Base-by-base conservation (phyloP, 1,284 basidiomycete genomes). In the Ustilago cynodontis region DNA sequence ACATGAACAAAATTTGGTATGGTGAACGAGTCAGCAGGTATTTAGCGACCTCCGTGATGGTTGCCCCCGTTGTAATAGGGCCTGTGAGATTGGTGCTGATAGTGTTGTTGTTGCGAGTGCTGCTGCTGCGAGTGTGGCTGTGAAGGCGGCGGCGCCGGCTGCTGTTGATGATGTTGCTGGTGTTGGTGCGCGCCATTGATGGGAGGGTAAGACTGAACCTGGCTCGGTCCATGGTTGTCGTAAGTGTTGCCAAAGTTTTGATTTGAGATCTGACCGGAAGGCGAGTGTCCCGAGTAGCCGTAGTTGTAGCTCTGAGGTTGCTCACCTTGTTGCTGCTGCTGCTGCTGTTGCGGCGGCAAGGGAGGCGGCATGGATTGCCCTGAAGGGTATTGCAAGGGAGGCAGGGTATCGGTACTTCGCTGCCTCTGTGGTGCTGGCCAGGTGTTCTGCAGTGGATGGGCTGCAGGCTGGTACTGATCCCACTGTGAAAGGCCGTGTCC, bases 41-140 rank as follows among this genome's bases (percentile, higher is more conserved):
- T 31, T 58, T 39, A 68, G 13, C 67, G 67, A 20, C 61, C 58
- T 37, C 67, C 58, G 22, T 61, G 54, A 43, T 59, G 57, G n/a
- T 37, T 59, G 22, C 66, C 61, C 4, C 49, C 59, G 10, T 45
- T 20, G 9, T 66, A 60, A 55, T 62, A 62, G 16, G 59, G 28
- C 2, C 63, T 62, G 16, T 71, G 52, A 4, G 28, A 33, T 0
- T 16, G 43, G 2, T 57, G 55, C 14, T 57, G 37, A 24, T 47
- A 31, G 39, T 56, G 52, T 28, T 51, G 24, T 8, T 51, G 49
- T 51, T 37, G 35, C 14, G 35, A 13, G 3, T 37, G 24, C 24
- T 33, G 31, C 5, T 33, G 31, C 5, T 33, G 31, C 31, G 31
- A 33, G 31, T 33, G 31, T 11, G 5, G 31, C 31, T 33, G 31